phyloP scores from a whole-genome alignment of 2,329 filamentous ascomycete species.

The Didymella pomorum region DNA sequence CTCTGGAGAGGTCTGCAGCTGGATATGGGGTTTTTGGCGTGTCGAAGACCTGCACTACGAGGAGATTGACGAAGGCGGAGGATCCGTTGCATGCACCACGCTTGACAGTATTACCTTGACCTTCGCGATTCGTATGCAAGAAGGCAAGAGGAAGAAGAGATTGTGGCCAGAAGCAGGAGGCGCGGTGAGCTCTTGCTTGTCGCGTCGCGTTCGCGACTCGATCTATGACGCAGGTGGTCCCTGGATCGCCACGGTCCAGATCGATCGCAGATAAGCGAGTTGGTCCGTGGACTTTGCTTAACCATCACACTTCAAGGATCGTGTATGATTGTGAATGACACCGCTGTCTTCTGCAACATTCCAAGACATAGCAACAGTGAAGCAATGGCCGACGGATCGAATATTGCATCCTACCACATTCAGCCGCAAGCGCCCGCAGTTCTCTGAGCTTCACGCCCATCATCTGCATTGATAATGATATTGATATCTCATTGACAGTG shows the following conservation, averaged over 20 bases:
- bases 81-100: background rate
- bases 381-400: no score
- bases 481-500: no score
- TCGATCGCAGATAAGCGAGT: conserved; percentile 36
- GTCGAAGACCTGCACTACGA: background rate
- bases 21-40: background rate
- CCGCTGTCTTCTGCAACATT: no score
- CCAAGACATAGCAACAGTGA: no score
- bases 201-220: conserved; percentile 33
- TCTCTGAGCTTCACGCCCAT: no score
- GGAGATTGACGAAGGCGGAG: background rate
- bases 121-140: background rate
- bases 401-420: no score
- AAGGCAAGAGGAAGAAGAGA: no score
- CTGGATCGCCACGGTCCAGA: conserved; percentile 34
- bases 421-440: no score
- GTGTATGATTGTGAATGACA: no score
- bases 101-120: no score
- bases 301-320: background rate
- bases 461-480: no score
- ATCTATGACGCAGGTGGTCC: conserved; percentile 44
- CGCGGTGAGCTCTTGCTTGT: conserved; percentile 3
- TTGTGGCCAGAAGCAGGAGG: background rate
- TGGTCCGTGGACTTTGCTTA: background rate
- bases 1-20: background rate